phyloP scores from a whole-genome alignment of 176 grass and related monocot species.

The Musa beccarii region DNA sequence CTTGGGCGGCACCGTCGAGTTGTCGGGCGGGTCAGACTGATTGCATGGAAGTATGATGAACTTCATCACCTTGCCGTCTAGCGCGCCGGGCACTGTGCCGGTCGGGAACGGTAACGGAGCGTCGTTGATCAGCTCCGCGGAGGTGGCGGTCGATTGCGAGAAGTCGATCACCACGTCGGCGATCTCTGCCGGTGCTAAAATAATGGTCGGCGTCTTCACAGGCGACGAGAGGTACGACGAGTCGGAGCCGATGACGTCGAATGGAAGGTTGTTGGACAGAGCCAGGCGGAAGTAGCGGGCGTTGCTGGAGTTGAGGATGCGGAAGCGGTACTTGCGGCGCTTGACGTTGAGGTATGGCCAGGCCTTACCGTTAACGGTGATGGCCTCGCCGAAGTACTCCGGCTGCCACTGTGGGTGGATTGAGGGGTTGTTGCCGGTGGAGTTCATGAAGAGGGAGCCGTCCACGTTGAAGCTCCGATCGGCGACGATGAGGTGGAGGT shows the following conservation, averaged over 20 bases:
- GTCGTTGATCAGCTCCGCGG: constrained; percentile 37
- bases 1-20: constrained; percentile 17
- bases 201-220: constrained; percentile 5
- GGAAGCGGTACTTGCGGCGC: constrained; percentile 45
- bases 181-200: constrained; percentile 40
- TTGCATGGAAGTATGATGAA: constrained; percentile 17
- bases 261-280: constrained; percentile 29
- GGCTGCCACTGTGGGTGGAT: constrained; percentile 62
- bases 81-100: constrained; percentile 12
- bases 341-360: constrained; percentile 54
- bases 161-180: constrained; percentile 58
- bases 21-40: background rate
- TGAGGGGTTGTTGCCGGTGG: constrained; percentile 27
- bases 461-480: constrained; percentile 62
- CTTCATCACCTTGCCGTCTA: constrained; percentile 49
- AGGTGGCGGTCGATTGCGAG: background rate
- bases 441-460: constrained; percentile 51
- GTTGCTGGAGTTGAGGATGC: constrained; percentile 65
- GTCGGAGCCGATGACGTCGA: constrained; percentile 66
- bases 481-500: constrained; percentile 43
- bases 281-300: constrained; percentile 63
- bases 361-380: constrained; percentile 65
- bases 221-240: constrained; percentile 34
- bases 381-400: constrained; percentile 50
- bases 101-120: constrained; percentile 52